Evolutionary conservation across 805 yeast genomes (phyloP), one percentile per base, ranked within the genome.

Genomic region (Sugiyamaella smithiae): DNA sequence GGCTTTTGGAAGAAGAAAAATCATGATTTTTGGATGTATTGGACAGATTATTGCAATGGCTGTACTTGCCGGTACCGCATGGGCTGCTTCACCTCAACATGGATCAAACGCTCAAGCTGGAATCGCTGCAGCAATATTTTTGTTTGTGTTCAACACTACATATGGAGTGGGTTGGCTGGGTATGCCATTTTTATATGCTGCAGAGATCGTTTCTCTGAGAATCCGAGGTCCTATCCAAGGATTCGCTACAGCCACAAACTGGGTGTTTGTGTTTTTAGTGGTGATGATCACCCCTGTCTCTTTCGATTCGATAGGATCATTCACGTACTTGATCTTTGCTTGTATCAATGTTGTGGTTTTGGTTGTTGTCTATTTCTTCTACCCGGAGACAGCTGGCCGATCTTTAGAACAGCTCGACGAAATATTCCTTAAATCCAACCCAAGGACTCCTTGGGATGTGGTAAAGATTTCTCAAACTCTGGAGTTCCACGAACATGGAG

Each of bases 211-310:
- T 16, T 54, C 56, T 5, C 46, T 28, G 35, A 28, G 41, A 26
- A 45, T 52, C 11, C 53, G 55, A 29, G 85, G 86, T 45, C 81
- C 81, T 63, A 86, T 86, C 50, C 79, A 84, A 49, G 80, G 85
- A 24, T 64, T 85, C 45, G 76, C 85, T 9, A 82, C 85, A 16
- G 85, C 91, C 28, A 79, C 89, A 38, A 85, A 86, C 70, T 85
- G 93, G 93, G 63, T 83, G 33, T 82, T 81, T 70, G 85, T 85
- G 69, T 84, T 85, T 66, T 79, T 76, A 22, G 82, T 84, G 65
- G 86, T 87, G n/a, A 83, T 79, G 62, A 81, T 81, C 50, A 84
- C 88, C 19, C 88, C 88, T 36, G 81, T 80, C 64, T 72, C 82
- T 66, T 82, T 81, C 9, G 50, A 40, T 25, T 22, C 37, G 2